Evolutionary conservation across 2,329 filamentous ascomycete species (phyloP), one percentile per base, ranked within the genome.

Genomic region (Alternaria infectoria): DNA sequence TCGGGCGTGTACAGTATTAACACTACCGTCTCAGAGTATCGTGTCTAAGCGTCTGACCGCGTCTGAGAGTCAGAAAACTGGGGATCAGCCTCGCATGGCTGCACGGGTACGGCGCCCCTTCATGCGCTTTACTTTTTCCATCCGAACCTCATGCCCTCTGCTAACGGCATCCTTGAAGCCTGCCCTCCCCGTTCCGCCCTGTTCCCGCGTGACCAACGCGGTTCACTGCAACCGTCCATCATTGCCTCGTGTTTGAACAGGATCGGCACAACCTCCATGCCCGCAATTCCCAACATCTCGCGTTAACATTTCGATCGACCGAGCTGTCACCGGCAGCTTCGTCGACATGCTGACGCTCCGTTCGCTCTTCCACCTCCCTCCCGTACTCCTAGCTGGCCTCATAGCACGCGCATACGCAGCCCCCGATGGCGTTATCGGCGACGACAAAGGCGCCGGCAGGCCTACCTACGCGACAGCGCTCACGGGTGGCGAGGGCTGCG

Each of bases 401-500:
- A 46, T 77, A 26, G 54, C 70, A 8, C 68, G 67, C 46, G 69
- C 70, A n/a, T 57, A 72, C 45, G 76, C 75, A 11, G 49, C 56
- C 13, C 70, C 73, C 11, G 50, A 69, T 36, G 67, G 69, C 15
- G 71, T 75, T 36, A 76, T 77, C 28, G 69, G 67, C 47, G 70
- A 74, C 47, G 62, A 69, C 11, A 73, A 71, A 44, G 67, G 66
- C 26, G 17, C 59, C 7, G 23, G 25, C 2, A 54, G 66, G 46
- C 57, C 67, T 6, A 61, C 70, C 13, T 69, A 69, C 54, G 74
- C 74, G 15, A 69, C 74, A 2, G 49, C 69, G 1, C 59, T 78
- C 21, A 78, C 74, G 1, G 75, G 77, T 15, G 77, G 76, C 43
- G 76, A 79, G 62, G 68, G 69, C 13, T 79, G 77, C 51, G 64